A percentile compares a stretch with the other conserved stretches of the same genome.
phyloP scores from a whole-genome alignment of 1,284 basidiomycete species.

The Ustilago loliicola region DNA sequence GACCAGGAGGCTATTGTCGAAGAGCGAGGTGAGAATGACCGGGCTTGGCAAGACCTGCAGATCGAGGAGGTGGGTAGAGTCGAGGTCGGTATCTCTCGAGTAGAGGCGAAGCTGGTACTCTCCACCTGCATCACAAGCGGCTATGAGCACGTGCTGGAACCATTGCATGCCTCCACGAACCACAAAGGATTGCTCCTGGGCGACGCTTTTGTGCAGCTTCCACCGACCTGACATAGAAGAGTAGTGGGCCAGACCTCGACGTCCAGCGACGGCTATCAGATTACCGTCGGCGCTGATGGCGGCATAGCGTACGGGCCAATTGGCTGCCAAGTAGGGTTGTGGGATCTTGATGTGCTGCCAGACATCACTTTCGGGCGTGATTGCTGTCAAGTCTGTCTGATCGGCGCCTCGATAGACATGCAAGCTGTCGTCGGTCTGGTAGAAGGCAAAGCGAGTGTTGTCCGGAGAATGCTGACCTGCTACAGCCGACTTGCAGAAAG shows the following conservation, averaged over 20 bases:
- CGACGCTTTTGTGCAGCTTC: constrained; percentile 87
- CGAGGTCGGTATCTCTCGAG: constrained; percentile 93
- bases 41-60: constrained; percentile 80
- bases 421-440: constrained; percentile 93
- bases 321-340: constrained; percentile 84
- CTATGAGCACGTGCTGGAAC: constrained; percentile 96
- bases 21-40: constrained; percentile 76
- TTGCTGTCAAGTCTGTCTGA: constrained; percentile 96
- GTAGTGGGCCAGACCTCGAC: constrained; percentile 91
- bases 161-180: constrained; percentile 93
- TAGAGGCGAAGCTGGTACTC: constrained; percentile 81
- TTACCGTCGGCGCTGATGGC: constrained; percentile 91
- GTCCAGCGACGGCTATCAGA: constrained; percentile 91
- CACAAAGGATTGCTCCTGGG: constrained; percentile 89
- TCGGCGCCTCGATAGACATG: constrained; percentile 97
- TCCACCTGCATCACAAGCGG: constrained; percentile 75
- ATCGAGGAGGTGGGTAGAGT: constrained; percentile 85
- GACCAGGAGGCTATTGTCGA: constrained; percentile 95
- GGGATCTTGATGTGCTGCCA: constrained; percentile 78
- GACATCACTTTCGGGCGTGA: constrained; percentile 98
- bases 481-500: constrained; percentile 94
- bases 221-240: constrained; percentile 92
- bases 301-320: constrained; percentile 96
- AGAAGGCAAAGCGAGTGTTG: constrained; percentile 91
- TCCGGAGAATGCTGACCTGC: constrained; percentile 92